These are phyloP conservation scores for Durotheca rogersii DNA, from an alignment of 495 filamentous ascomycete species.

Conservation along the genomic window DNA sequence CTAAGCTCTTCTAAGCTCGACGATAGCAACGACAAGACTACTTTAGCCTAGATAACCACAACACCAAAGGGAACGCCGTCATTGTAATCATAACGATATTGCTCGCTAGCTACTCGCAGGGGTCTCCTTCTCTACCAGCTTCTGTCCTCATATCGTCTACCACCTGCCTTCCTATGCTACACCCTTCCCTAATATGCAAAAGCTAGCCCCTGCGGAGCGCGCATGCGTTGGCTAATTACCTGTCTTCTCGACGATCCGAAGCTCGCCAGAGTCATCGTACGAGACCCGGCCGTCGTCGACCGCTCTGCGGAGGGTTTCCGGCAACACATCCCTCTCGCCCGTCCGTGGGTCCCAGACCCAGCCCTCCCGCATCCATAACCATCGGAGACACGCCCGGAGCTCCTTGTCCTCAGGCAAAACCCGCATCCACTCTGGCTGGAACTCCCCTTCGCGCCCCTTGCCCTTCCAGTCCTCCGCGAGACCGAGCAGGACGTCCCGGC, in stretches of 20 bases:
- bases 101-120: too few relatives aligned
- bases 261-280: slow-evolving; percentile 58
- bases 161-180: too few relatives aligned
- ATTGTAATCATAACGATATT: too few relatives aligned
- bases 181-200: too few relatives aligned
- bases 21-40: too few relatives aligned
- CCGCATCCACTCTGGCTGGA: slow-evolving; percentile 79
- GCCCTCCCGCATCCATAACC: slow-evolving; percentile 90
- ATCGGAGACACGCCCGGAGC: slow-evolving; percentile 77
- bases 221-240: too few relatives aligned
- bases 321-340: slow-evolving; percentile 60
- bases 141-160: too few relatives aligned
- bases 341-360: slow-evolving; percentile 77
- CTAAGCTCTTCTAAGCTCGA: too few relatives aligned
- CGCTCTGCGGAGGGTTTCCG: slow-evolving; percentile 56
- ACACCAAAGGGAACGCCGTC: too few relatives aligned
- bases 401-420: slow-evolving; percentile 89
- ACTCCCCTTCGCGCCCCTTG: slow-evolving; percentile 38
- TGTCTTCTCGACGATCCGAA: slow-evolving; percentile 37
- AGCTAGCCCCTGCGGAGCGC: too few relatives aligned
- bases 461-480: slow-evolving; percentile 63
- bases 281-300: slow-evolving; percentile 61
- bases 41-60: too few relatives aligned
- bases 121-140: too few relatives aligned
- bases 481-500: slow-evolving; percentile 72